Percentiles rank a stretch among this genome's conserved stretches.
phyloP scores from a whole-genome alignment of 2,329 filamentous ascomycete species.

The Tolypocladium nubicola region DNA sequence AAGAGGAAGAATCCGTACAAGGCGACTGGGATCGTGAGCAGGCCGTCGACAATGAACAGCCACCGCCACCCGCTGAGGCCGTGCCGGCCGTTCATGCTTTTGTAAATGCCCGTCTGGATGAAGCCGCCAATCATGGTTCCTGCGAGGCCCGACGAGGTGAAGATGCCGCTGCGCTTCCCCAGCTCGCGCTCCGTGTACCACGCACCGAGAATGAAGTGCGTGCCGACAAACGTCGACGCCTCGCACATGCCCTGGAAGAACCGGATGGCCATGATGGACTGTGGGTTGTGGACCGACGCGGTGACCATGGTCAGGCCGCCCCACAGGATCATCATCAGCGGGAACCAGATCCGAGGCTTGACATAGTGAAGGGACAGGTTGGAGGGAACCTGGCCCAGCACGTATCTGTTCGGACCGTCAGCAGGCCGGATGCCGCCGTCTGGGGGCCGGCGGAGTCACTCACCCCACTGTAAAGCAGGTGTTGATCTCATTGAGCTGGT shows the following conservation, averaged over 20 bases:
- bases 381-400: slow-evolving; percentile 49
- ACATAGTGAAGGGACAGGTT: slow-evolving; percentile 54
- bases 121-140: slow-evolving; percentile 43
- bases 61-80: slow-evolving; percentile 57
- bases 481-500: slow-evolving; percentile 27
- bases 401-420: slow-evolving; percentile 16
- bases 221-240: slow-evolving; percentile 28
- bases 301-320: slow-evolving; percentile 50
- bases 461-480: slow-evolving; percentile 27
- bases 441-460: not conserved
- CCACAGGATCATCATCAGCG: slow-evolving; percentile 54
- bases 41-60: slow-evolving; percentile 62
- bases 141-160: slow-evolving; percentile 48
- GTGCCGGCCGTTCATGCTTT: slow-evolving; percentile 25
- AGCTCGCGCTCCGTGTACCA: slow-evolving; percentile 54
- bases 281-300: slow-evolving; percentile 25
- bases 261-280: slow-evolving; percentile 26
- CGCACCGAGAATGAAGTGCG: slow-evolving; percentile 31
- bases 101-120: slow-evolving; percentile 52
- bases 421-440: not conserved
- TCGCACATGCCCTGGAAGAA: slow-evolving; percentile 28
- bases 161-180: slow-evolving; percentile 52
- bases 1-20: slow-evolving; percentile 24
- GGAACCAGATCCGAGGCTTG: slow-evolving; percentile 53
- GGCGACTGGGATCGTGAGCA: slow-evolving; percentile 27